Base-by-base conservation (phyloP, 176 grass and related monocot genomes). In the Triticum turgidum region DNA sequence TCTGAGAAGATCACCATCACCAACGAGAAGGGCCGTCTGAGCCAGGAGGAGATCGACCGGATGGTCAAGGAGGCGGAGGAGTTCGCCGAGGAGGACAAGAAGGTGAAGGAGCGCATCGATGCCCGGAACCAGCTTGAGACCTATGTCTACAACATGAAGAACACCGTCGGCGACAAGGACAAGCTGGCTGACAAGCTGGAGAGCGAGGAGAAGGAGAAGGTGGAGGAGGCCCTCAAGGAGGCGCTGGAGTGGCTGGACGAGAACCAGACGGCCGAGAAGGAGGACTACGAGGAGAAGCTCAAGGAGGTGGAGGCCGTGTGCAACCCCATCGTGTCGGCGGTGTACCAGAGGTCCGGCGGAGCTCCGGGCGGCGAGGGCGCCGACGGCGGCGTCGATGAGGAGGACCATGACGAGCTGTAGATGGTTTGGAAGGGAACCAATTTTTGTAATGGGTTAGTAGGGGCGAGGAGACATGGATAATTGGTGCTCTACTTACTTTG, bases 1-100 rank as follows among this genome's bases (percentile, higher is more conserved):
- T 92, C 92, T 0, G 89, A 94, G 84, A 94, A 94, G 89, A 94
- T 94, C 83, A 94, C 92, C 0, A 94, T 94, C 89, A 94, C 92
- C 1, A 94, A 94, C 76, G 92, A 94, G 84, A 94, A 94, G 89
- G 92, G 92, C 0, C 92, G 92, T 0, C 84, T 94, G 70, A 94
- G 92, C 87, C 92, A 94, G 84, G 92, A 91, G 81, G 92, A 94
- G 84, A 94, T 94, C 4, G 92, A 94, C 44, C 92, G 92, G 74
- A 94, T 94, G 92, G 92, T 94, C 5, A 61, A 34, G 14, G 92
- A 94, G 86, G 92, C 92, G 0, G 89, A 94, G 84, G 92, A 94
- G 77, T 94, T 92, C 0, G 92, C 92, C 0, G 92, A 94, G 87
- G 92, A 94, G 87, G 92, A 94, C 87, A 91, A 92, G 86, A 94